Evolutionary conservation across 108 stramenopile species (phyloP).

Genomic region (Mediolabrus comicus): DNA sequence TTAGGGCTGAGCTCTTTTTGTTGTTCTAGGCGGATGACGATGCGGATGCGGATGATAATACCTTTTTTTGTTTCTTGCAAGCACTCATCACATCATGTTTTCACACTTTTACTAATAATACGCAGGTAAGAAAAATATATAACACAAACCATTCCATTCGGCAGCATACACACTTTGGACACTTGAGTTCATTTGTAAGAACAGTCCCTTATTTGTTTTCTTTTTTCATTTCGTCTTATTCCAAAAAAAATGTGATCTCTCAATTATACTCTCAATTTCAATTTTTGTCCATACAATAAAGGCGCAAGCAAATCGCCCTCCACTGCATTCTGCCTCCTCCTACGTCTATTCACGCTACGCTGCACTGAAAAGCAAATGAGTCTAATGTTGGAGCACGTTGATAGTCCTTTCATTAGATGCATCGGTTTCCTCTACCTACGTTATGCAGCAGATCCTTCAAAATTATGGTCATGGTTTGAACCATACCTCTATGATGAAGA

Average conservation of each 20-base stretch:
- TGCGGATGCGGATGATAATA: too few species aligned
- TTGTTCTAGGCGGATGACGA: too few species aligned
- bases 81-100: not conserved
- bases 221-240: not conserved
- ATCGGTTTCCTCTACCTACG: slow-evolving; percentile 95
- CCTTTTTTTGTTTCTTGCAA: not conserved
- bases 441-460: slow-evolving; percentile 85
- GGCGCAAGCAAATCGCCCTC: slow-evolving; percentile 77
- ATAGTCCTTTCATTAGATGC: slow-evolving; percentile 92
- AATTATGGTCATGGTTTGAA: slow-evolving; percentile 83
- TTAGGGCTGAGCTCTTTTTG: too few species aligned
- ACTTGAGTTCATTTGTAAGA: slow-evolving; percentile 11
- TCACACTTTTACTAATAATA: too few species aligned
- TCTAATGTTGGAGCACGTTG: slow-evolving; percentile 81
- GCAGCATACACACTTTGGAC: not conserved
- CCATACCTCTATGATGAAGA: slow-evolving; percentile 92
- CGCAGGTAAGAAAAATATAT: too few species aligned
- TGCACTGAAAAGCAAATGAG: slow-evolving; percentile 92
- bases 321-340: slow-evolving; percentile 91
- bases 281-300: not conserved
- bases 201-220: not conserved
- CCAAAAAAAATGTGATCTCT: not conserved
- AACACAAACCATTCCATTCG: not conserved
- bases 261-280: slow-evolving; percentile 1
- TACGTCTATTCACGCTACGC: slow-evolving; percentile 89